Evolutionary conservation across 495 filamentous ascomycete genomes (phyloP).

Genomic region (Cercophora sp.): DNA sequence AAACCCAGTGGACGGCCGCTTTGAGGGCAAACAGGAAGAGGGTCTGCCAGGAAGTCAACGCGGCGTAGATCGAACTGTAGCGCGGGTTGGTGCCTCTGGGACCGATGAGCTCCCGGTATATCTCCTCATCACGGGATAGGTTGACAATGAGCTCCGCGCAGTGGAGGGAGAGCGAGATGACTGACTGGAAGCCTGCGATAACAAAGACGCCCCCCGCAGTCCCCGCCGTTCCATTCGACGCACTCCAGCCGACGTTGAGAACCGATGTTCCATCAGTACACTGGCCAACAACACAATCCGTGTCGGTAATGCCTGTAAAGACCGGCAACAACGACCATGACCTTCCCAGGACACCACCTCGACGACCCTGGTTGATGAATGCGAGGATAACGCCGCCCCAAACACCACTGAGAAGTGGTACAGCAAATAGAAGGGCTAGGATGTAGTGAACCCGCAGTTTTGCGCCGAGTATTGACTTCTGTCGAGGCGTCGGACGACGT

Average conservation of each 20-base stretch:
- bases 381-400: conserved; percentile 27
- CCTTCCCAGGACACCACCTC: conserved; percentile 25
- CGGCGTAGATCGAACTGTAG: conserved; percentile 34
- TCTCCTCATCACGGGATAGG: conserved; percentile 41
- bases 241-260: conserved; percentile 28
- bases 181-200: conserved; percentile 30
- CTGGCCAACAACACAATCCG: conserved; percentile 16
- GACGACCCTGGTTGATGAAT: conserved; percentile 20
- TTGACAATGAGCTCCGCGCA: conserved; percentile 45
- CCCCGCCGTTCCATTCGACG: conserved; percentile 18
- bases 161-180: conserved; percentile 41
- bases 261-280: conserved; percentile 35
- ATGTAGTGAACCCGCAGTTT: conserved; percentile 25
- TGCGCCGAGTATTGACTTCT: conserved; percentile 23
- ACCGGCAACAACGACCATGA: conserved; percentile 27
- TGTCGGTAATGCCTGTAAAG: conserved; percentile 25
- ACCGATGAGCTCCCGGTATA: conserved; percentile 32
- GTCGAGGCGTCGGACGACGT: conserved; percentile 26
- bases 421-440: conserved; percentile 21
- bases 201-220: conserved; percentile 24
- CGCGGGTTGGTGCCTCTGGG: conserved; percentile 27
- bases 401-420: conserved; percentile 24
- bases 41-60: conserved; percentile 40
- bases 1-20: conserved; percentile 43
- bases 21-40: conserved; percentile 41